Evolutionary conservation across 1,284 basidiomycete species (phyloP), one percentile per base, ranked within the genome.

Genomic region (Marasmius oreades): DNA sequence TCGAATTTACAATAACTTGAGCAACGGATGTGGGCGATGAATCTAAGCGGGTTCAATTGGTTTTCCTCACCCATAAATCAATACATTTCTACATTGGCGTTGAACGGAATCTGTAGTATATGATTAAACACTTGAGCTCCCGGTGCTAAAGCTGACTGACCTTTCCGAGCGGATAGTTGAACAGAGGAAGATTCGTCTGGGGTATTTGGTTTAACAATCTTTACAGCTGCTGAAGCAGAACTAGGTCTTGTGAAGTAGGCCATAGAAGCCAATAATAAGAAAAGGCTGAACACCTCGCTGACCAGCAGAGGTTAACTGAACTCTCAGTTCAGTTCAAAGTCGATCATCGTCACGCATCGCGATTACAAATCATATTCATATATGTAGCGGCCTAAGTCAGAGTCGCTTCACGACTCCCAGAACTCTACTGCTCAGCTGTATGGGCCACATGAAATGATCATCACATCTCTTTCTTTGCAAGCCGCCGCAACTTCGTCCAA

Each of bases 61-160:
- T n/a, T 8, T 18, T 51, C 69, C 79, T 61, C 68, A 92, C 92
- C 92, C 92, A 67, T 93, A 90, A 63, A 95, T 93, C 69, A 90
- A 76, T 55, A 93, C 85, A 77, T 94, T 94, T 68, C 88, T 84
- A 73, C 92, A 95, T 67, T 93, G 86, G 50, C 88, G 81, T 68
- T 89, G 87, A 26, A 82, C 77, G 53, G 81, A 76, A 71, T 89
- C 87, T 88, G 64, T n/a, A 45, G 18, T 5, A 39, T 22, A 54
- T 50, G 51, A 39, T 20, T 31, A 34, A n/a, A 5, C 45, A 18
- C 28, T 23, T 14, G 22, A 11, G 1, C 16, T 46, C 48, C 34
- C 5, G 23, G 57, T 5, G 16, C 16, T 12, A 11, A 10, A 37
- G 37, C 55, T 51, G 42, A 54, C 68, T 53, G 28, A 78, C 77